Evolutionary conservation across 805 yeast species (phyloP), one percentile per base, ranked within the genome.

Genomic region (Candida multigemmis): DNA sequence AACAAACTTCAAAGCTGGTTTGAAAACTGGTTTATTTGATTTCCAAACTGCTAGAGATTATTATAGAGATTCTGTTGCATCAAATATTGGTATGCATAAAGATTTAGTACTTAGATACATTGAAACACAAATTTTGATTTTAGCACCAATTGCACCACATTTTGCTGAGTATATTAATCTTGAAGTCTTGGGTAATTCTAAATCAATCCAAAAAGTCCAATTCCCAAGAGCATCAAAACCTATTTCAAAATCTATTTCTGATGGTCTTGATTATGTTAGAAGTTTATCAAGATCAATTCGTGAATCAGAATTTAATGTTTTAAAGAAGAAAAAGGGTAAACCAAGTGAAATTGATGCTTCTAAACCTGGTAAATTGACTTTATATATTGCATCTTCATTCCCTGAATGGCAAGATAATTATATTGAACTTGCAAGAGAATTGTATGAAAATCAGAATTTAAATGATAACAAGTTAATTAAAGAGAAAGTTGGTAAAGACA

Each of bases 121-220:
- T 42, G 94, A 86, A 58, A 61, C 74, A 17, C 98, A 91, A 65
- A 78, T 78, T 12, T 68, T 91, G 42, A 57, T 87, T 51, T 60
- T 91, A 41, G 75, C 94, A 11, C 98, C 98, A 37, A 65, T 91
- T 42, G 93, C 97, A 23, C 97, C 98, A 25, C 98, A 91, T 57
- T 86, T 89, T 54, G 76, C 91, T 38, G 98, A 91, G 43, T 84
- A 74, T 60, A 64, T 89, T 32, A 85, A 83, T 71, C 73, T 80
- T 49, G 97, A 89, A 40, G 65, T 86, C 23, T 65, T 91, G 37
- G 74, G 76, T 22, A 69, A 79, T 41, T 51, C 59, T 24, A 67
- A 65, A 3, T 67, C 93, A 23, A 76, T 84, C 23, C 93, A 87
- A 53, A 63, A 60, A 36, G 81, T 89, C 14, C 47, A 38, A 33